Conservation (phyloP, 2,329 filamentous ascomycete genomes). For the Cercospora sojina region DNA sequence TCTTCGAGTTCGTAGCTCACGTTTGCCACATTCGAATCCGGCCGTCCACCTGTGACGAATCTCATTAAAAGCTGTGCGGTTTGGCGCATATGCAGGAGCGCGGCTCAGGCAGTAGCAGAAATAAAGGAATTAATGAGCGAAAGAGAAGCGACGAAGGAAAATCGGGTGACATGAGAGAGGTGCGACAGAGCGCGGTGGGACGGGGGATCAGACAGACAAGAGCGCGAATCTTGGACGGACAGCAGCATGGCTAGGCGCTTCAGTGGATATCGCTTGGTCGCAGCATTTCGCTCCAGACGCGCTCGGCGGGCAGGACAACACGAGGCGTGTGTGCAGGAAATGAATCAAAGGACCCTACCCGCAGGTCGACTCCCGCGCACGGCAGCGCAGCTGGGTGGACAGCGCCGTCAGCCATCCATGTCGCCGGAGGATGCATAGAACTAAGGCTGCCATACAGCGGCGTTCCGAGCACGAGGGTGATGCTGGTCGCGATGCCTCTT, state of each 20-base stretch:
- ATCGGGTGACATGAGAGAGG: constrained; percentile 5
- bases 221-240: constrained; percentile 4
- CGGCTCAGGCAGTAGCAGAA: neutral
- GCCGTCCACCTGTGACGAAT: neutral
- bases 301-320: constrained; percentile 1
- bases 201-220: neutral
- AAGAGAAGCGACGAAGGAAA: constrained; percentile 1
- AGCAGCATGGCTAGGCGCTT: constrained; percentile 9
- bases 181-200: neutral
- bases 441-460: constrained; percentile 15
- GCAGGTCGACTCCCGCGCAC: constrained; percentile 11
- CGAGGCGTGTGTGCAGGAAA: constrained; percentile 12
- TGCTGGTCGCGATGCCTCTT: neutral
- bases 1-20: constrained; percentile 4
- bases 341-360: constrained; percentile 8
- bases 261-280: constrained; percentile 10
- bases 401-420: constrained; percentile 4
- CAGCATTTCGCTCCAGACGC: constrained; percentile 9
- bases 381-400: constrained; percentile 4
- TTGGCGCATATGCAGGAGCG: neutral
- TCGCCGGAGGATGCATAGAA: constrained; percentile 10
- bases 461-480: constrained; percentile 2
- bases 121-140: neutral
- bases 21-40: neutral
- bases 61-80: constrained; percentile 1